These are phyloP conservation scores for Penicillium simplicissimum DNA, from an alignment of 495 filamentous ascomycete genomes.

Conservation along the genomic window DNA sequence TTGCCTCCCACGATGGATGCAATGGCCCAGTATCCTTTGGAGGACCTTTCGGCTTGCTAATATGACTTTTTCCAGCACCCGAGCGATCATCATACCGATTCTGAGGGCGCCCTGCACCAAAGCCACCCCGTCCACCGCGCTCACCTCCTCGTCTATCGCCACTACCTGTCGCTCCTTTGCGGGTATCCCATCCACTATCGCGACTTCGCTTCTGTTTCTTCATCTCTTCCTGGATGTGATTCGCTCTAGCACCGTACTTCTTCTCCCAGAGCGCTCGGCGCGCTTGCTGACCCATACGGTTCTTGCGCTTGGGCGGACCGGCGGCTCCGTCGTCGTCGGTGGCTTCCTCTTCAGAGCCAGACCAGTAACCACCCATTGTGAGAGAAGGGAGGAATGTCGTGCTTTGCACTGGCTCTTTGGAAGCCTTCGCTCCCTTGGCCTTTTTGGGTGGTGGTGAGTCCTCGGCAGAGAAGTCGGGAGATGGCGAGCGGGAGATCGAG, in stretches of 20 bases:
- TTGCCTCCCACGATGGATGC: constrained; percentile 95
- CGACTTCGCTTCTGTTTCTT: constrained; percentile 31
- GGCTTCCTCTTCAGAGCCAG: constrained; percentile 75
- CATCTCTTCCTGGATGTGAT: constrained; percentile 59
- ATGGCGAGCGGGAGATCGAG: constrained; percentile 42
- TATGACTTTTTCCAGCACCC: constrained; percentile 2
- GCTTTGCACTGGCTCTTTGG: constrained; percentile 47
- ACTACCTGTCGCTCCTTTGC: constrained; percentile 47
- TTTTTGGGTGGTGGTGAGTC: constrained; percentile 44
- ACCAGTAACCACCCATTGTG: constrained; percentile 85
- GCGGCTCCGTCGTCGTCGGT: constrained; percentile 40
- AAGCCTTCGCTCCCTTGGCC: constrained; percentile 39
- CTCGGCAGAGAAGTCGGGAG: constrained; percentile 33
- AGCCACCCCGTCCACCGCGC: constrained; percentile 6
- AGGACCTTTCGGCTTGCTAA: constrained; percentile 38
- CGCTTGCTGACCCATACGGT: constrained; percentile 85
- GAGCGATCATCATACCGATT: constrained; percentile 13
- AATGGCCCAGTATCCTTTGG: constrained; percentile 62
- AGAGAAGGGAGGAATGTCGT: constrained; percentile 87
- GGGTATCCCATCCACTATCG: constrained; percentile 52
- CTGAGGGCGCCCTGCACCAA: constrained; percentile 9
- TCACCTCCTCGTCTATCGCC: no score
- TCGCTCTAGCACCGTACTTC: constrained; percentile 77
- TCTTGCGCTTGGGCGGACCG: constrained; percentile 59
- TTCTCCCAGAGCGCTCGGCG: constrained; percentile 88